Percentiles rank a stretch among this genome's conserved stretches.
Conservation (phyloP, 179 eudicot genomes). For the Patellifolia procumbens region DNA sequence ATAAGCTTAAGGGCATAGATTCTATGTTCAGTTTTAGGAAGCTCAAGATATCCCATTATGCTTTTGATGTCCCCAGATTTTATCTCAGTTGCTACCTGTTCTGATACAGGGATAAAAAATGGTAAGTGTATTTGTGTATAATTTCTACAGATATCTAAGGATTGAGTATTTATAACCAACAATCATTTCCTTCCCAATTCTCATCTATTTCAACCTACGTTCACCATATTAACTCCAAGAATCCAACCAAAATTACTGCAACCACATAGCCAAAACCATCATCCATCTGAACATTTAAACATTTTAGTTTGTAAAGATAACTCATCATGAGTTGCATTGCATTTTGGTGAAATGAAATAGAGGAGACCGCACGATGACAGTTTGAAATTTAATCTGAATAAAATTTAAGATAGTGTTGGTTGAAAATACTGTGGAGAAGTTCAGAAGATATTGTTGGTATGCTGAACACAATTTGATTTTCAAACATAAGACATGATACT, state of each 20-base stretch:
- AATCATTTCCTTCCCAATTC: neutral
- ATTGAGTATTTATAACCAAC: neutral
- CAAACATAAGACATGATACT: neutral
- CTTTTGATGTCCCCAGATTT: constrained; percentile 47
- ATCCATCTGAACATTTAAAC: neutral
- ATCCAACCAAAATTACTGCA: neutral
- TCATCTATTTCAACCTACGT: neutral
- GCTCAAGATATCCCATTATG: constrained; percentile 45
- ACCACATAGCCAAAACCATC: too few relatives aligned
- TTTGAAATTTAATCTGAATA: neutral
- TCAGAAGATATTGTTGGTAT: neutral
- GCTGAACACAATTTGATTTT: neutral
- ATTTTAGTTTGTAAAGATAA: neutral
- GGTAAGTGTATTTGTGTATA: neutral
- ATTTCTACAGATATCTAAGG: too few relatives aligned
- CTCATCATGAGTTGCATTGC: neutral
- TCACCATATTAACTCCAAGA: neutral
- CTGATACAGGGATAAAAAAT: constrained; percentile 33
- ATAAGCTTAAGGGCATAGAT: constrained; percentile 45
- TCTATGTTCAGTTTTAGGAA: constrained; percentile 45
- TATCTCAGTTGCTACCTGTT: constrained; percentile 50
- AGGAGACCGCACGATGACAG: neutral
- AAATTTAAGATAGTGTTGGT: neutral
- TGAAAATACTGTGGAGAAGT: neutral
- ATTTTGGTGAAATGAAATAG: neutral